Conservation (phyloP, 2,329 filamentous ascomycete genomes). For the Juglanconis sp. region DNA sequence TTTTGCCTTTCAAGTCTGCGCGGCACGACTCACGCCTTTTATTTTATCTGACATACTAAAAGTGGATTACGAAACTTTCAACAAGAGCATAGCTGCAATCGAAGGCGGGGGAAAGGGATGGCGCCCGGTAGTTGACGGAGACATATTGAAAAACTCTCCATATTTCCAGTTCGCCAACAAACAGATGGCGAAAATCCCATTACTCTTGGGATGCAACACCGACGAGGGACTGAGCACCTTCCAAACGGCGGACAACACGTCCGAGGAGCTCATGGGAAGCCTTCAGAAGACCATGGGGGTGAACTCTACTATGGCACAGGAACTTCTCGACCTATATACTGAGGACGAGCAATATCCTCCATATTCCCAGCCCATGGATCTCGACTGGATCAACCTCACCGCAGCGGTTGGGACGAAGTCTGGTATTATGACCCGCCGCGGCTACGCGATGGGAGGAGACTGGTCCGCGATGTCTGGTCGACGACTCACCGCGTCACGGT, state of each 20-base stretch:
- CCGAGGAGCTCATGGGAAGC: background rate
- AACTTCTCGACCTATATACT: background rate
- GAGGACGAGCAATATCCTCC: background rate
- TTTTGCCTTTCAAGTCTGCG: background rate
- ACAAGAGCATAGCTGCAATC: background rate
- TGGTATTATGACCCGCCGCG: background rate
- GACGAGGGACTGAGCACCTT: slow-evolving; percentile 1
- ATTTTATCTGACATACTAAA: background rate
- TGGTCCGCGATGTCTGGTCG: slow-evolving; percentile 2
- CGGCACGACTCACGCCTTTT: no score
- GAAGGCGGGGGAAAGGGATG: background rate
- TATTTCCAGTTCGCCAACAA: background rate
- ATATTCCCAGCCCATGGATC: background rate
- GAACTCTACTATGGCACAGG: background rate
- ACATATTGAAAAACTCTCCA: background rate
- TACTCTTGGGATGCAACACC: background rate
- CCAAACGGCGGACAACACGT: background rate
- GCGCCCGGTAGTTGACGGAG: slow-evolving; percentile 1
- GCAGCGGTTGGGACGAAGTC: background rate
- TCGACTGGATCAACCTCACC: slow-evolving; percentile 1
- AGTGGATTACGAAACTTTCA: background rate
- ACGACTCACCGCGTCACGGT: background rate
- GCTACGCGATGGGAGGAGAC: slow-evolving; percentile 3
- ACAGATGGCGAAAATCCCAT: background rate
- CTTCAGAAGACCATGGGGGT: background rate